A percentile compares a stretch with the other conserved stretches of the same genome.
Evolutionary conservation across 164 flowering plant species (phyloP).

Genomic region (Vitis labrusca): DNA sequence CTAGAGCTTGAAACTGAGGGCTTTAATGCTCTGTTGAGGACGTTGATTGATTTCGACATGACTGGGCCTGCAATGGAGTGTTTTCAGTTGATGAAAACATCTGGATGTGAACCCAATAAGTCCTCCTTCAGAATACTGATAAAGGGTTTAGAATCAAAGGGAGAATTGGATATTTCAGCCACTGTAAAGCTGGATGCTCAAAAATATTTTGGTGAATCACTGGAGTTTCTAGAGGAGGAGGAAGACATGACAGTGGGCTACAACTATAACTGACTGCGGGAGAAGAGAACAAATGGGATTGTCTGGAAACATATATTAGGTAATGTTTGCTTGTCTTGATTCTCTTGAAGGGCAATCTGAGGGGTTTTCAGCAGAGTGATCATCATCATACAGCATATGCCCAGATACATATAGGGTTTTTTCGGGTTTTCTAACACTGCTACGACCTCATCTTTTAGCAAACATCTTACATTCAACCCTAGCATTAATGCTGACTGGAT

Average conservation of each 20-base stretch:
- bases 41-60: constrained; percentile 35
- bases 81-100: constrained; percentile 53
- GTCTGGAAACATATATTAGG: no score
- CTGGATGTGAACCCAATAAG: constrained; percentile 62
- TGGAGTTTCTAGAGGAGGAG: constrained; percentile 40
- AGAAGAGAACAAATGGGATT: no score
- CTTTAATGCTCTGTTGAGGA: constrained; percentile 49
- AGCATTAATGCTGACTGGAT: no score
- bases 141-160: constrained; percentile 52
- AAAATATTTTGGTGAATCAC: constrained; percentile 44
- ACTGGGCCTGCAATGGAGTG: constrained; percentile 48
- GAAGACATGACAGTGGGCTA: constrained; percentile 22
- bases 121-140: constrained; percentile 55
- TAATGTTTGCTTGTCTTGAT: no score
- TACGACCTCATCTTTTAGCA: no score
- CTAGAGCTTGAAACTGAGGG: constrained; percentile 48
- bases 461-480: no score
- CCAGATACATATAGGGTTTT: no score
- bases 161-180: constrained; percentile 38
- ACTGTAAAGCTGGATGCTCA: constrained; percentile 49
- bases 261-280: not conserved
- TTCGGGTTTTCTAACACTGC: no score
- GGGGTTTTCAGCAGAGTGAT: no score
- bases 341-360: no score
- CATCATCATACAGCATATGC: no score